These are phyloP conservation scores for Globisporangium nodosum DNA, from an alignment of 352 stramenopile species.

Conservation along the genomic window DNA sequence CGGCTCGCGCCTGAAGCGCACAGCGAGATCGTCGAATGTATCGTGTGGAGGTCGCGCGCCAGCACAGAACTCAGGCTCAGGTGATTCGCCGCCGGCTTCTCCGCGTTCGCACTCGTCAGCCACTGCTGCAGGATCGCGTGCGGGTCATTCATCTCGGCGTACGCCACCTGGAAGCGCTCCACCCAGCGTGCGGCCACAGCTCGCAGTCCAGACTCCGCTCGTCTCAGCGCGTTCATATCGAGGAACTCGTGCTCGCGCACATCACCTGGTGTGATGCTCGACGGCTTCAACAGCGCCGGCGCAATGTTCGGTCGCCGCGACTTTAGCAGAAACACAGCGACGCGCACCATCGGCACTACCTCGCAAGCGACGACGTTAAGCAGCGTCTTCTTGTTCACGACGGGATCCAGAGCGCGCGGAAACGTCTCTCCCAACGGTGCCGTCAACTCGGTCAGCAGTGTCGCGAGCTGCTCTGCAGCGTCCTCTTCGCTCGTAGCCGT, in stretches of 20 bases:
- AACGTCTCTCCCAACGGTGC: slow-evolving; percentile 27
- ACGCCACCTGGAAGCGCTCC: slow-evolving; percentile 58
- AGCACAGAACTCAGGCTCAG: slow-evolving; percentile 38
- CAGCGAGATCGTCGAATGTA: slow-evolving; percentile 72
- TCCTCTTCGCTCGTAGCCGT: slow-evolving; percentile 18
- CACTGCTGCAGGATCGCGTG: slow-evolving; percentile 68
- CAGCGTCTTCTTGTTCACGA: slow-evolving; percentile 37
- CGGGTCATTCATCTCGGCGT: slow-evolving; percentile 74
- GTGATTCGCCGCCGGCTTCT: slow-evolving; percentile 16
- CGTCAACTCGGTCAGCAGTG: slow-evolving; percentile 22
- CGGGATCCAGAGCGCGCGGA: slow-evolving; percentile 14
- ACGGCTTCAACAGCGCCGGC: slow-evolving; percentile 32
- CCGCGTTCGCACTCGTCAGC: slow-evolving; percentile 59
- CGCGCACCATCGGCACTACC: slow-evolving; percentile 61
- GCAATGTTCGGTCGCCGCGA: slow-evolving; percentile 14
- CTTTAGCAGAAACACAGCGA: slow-evolving; percentile 64
- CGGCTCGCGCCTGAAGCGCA: slow-evolving; percentile 58
- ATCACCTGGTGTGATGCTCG: slow-evolving; percentile 51
- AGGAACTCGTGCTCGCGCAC: slow-evolving; percentile 47
- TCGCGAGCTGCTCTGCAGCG: slow-evolving; percentile 22
- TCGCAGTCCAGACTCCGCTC: slow-evolving; percentile 17
- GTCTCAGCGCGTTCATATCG: slow-evolving; percentile 19
- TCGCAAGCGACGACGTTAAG: slow-evolving; percentile 76
- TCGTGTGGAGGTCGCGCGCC: slow-evolving; percentile 65
- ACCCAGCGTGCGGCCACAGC: slow-evolving; percentile 55